Conservation (phyloP, 202 grass and related monocot species). For the Panicum hallii region DNA sequence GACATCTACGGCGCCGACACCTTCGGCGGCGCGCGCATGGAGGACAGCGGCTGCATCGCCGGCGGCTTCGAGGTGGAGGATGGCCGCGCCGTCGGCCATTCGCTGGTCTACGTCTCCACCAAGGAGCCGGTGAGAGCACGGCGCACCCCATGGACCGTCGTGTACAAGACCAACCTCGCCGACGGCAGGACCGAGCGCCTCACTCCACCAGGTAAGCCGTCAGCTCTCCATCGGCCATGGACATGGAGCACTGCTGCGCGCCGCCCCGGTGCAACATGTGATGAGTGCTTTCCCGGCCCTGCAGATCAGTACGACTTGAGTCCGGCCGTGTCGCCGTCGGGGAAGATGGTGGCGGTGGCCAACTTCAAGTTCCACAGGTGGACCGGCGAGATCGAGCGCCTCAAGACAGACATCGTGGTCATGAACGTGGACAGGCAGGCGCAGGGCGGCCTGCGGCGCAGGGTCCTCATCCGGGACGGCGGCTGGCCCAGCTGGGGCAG, state of each 20-base stretch:
- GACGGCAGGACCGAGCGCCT: slow-evolving; percentile 47
- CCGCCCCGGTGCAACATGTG: too few relatives aligned
- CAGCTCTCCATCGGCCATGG: too few relatives aligned
- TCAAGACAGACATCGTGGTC: neutral
- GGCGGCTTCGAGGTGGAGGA: slow-evolving; percentile 25
- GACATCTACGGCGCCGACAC: slow-evolving; percentile 39
- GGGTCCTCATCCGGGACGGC: neutral
- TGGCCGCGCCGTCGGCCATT: slow-evolving; percentile 9
- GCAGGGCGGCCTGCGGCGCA: neutral
- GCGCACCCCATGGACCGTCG: slow-evolving; percentile 48
- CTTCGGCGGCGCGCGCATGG: slow-evolving; percentile 39
- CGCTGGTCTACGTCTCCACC: slow-evolving; percentile 57
- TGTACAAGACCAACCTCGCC: slow-evolving; percentile 43
- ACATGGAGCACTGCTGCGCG: too few relatives aligned
- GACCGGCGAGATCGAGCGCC: neutral
- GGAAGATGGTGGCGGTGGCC: neutral
- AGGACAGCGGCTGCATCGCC: slow-evolving; percentile 55
- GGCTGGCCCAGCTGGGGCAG: slow-evolving; percentile 62
- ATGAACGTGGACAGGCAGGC: neutral
- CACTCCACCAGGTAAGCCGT: slow-evolving; percentile 26
- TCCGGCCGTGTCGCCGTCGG: slow-evolving; percentile 37
- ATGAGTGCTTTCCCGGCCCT: too few relatives aligned
- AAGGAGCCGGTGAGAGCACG: slow-evolving; percentile 33
- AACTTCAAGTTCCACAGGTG: neutral
- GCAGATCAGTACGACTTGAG: slow-evolving; percentile 29